Percentiles rank a stretch among this genome's conserved stretches.
Conservation (phyloP, 1,139 yeast species). For the Yamadazyma sp. region DNA sequence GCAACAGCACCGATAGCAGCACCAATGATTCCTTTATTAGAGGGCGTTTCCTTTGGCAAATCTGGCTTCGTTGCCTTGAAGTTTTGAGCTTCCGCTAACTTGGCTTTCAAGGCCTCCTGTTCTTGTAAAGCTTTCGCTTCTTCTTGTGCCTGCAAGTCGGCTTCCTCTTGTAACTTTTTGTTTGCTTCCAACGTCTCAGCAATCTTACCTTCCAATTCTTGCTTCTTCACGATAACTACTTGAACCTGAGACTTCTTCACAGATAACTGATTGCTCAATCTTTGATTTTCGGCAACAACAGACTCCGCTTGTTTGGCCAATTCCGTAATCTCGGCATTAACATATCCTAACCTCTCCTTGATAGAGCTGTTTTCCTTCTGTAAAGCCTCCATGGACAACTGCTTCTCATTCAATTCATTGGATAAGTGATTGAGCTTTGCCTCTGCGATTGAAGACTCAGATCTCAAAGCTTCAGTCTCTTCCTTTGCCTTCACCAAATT, state of each 20-base stretch:
- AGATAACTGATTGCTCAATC: conserved; percentile 60
- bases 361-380: conserved; percentile 65
- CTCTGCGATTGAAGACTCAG: conserved; percentile 77
- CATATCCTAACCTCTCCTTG: conserved; percentile 64
- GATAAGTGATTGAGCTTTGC: conserved; percentile 78
- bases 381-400: conserved; percentile 58
- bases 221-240: conserved; percentile 57
- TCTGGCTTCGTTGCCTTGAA: conserved; percentile 21
- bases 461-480: conserved; percentile 71
- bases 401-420: conserved; percentile 61
- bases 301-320: conserved; percentile 56
- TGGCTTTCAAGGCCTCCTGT: conserved; percentile 30
- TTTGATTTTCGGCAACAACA: conserved; percentile 53
- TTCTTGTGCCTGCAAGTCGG: conserved; percentile 21
- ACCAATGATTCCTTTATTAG: conserved; percentile 22
- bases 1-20: conserved; percentile 24
- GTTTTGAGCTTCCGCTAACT: conserved; percentile 20
- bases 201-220: conserved; percentile 35
- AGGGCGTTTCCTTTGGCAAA: conserved; percentile 4
- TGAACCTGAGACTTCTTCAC: conserved; percentile 71
- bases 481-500: conserved; percentile 57
- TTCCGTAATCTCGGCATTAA: conserved; percentile 67
- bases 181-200: conserved; percentile 28
- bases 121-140: conserved; percentile 33
- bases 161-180: conserved; percentile 23